phyloP scores from a whole-genome alignment of 495 filamentous ascomycete species.

The Penicillium parvum region DNA sequence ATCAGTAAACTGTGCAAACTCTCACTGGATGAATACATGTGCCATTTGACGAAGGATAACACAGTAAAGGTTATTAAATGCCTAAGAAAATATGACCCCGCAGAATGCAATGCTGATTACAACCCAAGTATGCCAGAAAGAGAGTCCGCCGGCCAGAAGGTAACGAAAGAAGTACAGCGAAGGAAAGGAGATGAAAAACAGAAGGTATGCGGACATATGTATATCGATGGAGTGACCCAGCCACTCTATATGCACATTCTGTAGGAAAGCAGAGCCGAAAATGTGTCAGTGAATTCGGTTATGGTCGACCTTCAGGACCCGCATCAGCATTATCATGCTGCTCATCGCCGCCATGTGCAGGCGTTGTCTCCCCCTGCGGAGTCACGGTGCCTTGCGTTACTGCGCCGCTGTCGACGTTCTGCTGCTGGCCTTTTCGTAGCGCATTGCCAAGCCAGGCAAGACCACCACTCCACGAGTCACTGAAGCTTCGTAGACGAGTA shows the following conservation, averaged over 20 bases:
- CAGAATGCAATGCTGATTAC: slow-evolving; percentile 26
- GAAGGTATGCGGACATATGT: slow-evolving; percentile 10
- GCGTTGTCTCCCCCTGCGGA: slow-evolving; percentile 2
- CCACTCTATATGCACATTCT: slow-evolving; percentile 18
- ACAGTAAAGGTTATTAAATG: slow-evolving; percentile 13
- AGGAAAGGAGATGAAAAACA: slow-evolving; percentile 1
- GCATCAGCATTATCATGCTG: background rate
- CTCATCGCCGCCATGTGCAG: background rate
- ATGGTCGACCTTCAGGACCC: slow-evolving; percentile 10
- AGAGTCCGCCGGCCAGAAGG: background rate
- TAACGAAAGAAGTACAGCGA: slow-evolving; percentile 4
- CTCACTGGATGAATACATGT: no score
- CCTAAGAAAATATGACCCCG: slow-evolving; percentile 16
- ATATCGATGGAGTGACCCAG: slow-evolving; percentile 22
- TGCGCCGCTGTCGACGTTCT: slow-evolving; percentile 12
- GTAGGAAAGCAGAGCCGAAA: background rate
- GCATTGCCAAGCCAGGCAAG: slow-evolving; percentile 43
- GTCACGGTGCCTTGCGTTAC: slow-evolving; percentile 14
- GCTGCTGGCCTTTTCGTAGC: slow-evolving; percentile 11
- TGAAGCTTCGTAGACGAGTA: slow-evolving; percentile 39
- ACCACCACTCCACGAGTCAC: slow-evolving; percentile 41
- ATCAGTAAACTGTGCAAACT: no score
- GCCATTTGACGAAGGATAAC: background rate
- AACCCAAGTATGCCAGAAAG: slow-evolving; percentile 14
- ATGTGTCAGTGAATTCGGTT: slow-evolving; percentile 1